These are phyloP conservation scores for Coix lacrymajobi DNA, from an alignment of 176 grass and related monocot species.

Conservation along the genomic window DNA sequence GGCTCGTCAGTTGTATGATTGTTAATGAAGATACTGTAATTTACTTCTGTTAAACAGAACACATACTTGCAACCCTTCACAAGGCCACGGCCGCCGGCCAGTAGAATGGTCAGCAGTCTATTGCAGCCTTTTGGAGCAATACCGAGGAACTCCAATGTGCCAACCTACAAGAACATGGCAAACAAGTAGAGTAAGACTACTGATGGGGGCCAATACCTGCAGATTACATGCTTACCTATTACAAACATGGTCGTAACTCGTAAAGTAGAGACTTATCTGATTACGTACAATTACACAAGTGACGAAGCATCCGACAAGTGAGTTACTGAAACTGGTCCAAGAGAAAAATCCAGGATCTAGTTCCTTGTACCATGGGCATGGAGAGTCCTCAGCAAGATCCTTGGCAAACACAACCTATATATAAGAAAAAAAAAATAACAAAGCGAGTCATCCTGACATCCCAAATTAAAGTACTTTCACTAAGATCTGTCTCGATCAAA, in stretches of 20 bases:
- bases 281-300: slow-evolving; percentile 11
- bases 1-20: neutral
- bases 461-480: neutral
- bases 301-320: slow-evolving; percentile 12
- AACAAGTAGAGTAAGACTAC: neutral
- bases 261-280: neutral
- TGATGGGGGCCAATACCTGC: neutral
- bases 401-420: slow-evolving; percentile 18
- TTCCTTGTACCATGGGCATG: slow-evolving; percentile 39
- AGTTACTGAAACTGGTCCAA: slow-evolving; percentile 15
- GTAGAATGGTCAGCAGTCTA: slow-evolving; percentile 12
- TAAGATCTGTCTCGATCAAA: neutral
- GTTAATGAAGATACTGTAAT: too few species aligned
- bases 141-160: slow-evolving; percentile 23
- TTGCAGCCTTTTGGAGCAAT: slow-evolving; percentile 33
- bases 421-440: neutral
- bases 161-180: neutral
- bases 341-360: slow-evolving; percentile 25
- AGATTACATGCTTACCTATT: neutral
- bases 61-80: slow-evolving; percentile 22
- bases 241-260: too few species aligned
- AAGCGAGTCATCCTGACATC: neutral
- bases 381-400: slow-evolving; percentile 38
- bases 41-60: neutral
- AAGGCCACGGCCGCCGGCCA: slow-evolving; percentile 7